Base-by-base conservation (phyloP, 192 early-diverging fungal genomes). In the Spinellus fusiger region DNA sequence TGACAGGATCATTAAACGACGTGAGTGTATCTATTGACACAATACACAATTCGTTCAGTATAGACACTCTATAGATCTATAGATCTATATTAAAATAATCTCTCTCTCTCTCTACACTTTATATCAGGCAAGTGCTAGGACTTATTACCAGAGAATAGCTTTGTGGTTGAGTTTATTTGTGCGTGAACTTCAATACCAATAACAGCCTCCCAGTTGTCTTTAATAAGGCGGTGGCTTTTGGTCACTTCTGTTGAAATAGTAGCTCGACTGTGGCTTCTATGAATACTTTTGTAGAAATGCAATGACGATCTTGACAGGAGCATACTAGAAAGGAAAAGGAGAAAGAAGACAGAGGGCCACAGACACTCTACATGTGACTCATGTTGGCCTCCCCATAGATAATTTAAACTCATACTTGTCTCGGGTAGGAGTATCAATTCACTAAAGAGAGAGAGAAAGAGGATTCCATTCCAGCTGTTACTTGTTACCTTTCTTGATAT, bases 141-240 rank as follows among this genome's bases (percentile, higher is more conserved):
- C 16, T 44, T 57, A 56, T 33, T 68, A 74, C 86, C 70, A 34
- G 93, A 94, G 66, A 98, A 98, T 33, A 98, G 84, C 64, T 98
- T 98, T 47, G 82, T 77, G 15, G 56, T 62, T 1, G 89, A 80
- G 25, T 76, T 61, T 16, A 98, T 73, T 75, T 94, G 92, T 13
- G 86, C 87, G 58, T 98, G 95, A 18, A 98, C 78, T 75, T 98
- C 95, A 1, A 98, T 77, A 1, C 95, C 95, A 56, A 98, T 90
- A 44, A 90, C 78, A 8, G 86, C 73, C 54, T 85, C 75, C 81
- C 86, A 89, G 0, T 62, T 59, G 16, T 64, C 56, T 20, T 67
- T 59, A 13, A 59, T 51, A 37, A 54, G 13, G 16, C 26, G 23
- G 22, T 46, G 15, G 61, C 54, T 29, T 35, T 44, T 22, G 46